Evolutionary conservation across 164 flowering plant genomes (phyloP), one percentile per base, ranked within the genome.

Genomic region (Vitis cinerea): DNA sequence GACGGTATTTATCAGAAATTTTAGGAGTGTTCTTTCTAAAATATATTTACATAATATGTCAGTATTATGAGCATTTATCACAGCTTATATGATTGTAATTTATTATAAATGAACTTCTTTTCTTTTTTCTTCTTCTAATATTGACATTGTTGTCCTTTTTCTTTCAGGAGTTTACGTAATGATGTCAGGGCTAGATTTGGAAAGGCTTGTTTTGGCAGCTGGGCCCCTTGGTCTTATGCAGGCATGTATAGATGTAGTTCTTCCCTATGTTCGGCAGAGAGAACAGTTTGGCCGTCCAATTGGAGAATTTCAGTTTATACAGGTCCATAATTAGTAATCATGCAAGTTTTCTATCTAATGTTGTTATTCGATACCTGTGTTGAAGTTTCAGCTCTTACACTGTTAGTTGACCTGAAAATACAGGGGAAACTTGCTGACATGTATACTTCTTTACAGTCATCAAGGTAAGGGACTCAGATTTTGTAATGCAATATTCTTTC

Each of bases 341-440:
- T 55, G 65, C 53, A 62, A 29, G 65, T 44, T 48, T 31, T 57
- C 61, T 55, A 52, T 61, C 19, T 72, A 17, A 44, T 55, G 37
- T 56, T 52, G 8, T 5, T 50, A 19, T 23, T 16, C 23, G 6
- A 12, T 67, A 31, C 29, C 9, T 29, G 9, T 47, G 5, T 76
- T 14, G 11, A 56, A 17, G 13, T 63, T 63, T 60, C 54, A 31
- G 47, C 66, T 51, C 55, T 65, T 1, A 27, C 50, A 15, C 66
- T 47, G 49, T 57, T 56, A 27, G 14, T 61, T 53, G 31, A 55
- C 59, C 44, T 83, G 64, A 71, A 65, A 67, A 65, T 76, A 69
- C 87, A 93, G 99, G 99, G 98, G 5, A 96, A 93, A 78, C 67
- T 93, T 76, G 98, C 99, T 59, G 99, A 93, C 82, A 96, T 96